Percentiles rank a stretch among this genome's conserved stretches.
These are phyloP conservation scores for Brasilioporus rufonigricans DNA, from an alignment of 768 basidiomycete genomes.

Conservation along the genomic window DNA sequence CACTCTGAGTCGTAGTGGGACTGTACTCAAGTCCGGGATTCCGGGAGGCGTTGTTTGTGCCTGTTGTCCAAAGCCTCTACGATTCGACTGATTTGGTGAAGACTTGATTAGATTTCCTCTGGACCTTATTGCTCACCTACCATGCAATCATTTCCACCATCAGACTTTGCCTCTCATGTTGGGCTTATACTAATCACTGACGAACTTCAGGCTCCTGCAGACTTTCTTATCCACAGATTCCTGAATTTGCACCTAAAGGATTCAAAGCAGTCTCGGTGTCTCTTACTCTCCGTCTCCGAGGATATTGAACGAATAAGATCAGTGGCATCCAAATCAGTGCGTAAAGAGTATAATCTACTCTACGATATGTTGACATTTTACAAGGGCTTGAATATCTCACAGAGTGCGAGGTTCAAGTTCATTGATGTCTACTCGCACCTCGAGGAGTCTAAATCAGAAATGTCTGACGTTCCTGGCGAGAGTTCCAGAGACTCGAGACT, in stretches of 20 bases:
- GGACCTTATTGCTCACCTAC: background rate
- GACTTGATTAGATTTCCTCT: constrained; percentile 5
- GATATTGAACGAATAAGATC: constrained; percentile 59
- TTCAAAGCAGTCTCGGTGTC: constrained; percentile 32
- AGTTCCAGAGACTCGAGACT: constrained; percentile 16
- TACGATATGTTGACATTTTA: constrained; percentile 5
- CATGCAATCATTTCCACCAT: constrained; percentile 51
- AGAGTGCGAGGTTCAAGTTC: constrained; percentile 46
- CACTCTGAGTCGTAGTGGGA: background rate
- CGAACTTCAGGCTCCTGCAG: constrained; percentile 65
- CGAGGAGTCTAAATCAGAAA: constrained; percentile 13
- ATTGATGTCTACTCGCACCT: constrained; percentile 49
- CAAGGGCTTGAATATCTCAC: constrained; percentile 35
- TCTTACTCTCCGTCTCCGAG: constrained; percentile 60
- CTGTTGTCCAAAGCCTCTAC: constrained; percentile 21
- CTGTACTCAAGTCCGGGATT: too few species aligned
- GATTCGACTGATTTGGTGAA: constrained; percentile 16
- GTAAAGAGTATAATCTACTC: constrained; percentile 22
- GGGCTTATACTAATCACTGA: constrained; percentile 67
- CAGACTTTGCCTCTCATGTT: constrained; percentile 47
- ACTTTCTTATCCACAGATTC: constrained; percentile 64
- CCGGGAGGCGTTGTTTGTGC: constrained; percentile 7
- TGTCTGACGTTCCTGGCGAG: constrained; percentile 15
- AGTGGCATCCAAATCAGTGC: constrained; percentile 60
- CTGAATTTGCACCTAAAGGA: constrained; percentile 53